Evolutionary conservation across 106 monocot species (phyloP).

Genomic region (Dendrobium chrysotoxum): DNA sequence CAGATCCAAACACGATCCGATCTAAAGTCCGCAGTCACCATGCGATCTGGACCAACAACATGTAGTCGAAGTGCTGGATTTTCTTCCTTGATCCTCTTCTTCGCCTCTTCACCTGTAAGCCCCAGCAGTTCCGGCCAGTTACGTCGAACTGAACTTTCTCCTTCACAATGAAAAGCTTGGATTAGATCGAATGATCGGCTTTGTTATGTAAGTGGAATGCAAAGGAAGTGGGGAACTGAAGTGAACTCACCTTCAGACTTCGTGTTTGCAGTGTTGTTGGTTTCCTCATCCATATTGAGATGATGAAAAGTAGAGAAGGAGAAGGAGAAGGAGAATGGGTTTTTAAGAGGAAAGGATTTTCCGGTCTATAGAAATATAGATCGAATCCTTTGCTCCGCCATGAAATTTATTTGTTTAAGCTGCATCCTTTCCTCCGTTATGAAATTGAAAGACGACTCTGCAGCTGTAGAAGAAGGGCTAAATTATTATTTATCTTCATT

Average conservation of each 20-base stretch:
- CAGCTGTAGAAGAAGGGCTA: too few relatives aligned
- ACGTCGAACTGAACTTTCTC: not conserved
- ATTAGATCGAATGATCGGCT: not conserved
- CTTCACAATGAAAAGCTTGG: not conserved
- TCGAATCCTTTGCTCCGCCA: too few relatives aligned
- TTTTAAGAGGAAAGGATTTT: not conserved
- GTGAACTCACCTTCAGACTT: not conserved
- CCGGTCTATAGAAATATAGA: too few relatives aligned
- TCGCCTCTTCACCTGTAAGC: conserved; percentile 14
- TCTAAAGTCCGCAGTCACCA: conserved; percentile 9
- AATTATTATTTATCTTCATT: too few relatives aligned
- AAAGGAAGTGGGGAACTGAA: not conserved
- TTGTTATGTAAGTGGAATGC: not conserved
- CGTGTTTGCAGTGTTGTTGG: not conserved
- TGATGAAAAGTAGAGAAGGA: not conserved
- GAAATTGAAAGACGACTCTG: too few relatives aligned
- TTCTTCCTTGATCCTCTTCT: conserved; percentile 18
- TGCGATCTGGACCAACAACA: conserved; percentile 6
- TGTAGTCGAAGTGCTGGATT: not conserved
- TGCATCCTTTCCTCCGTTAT: too few relatives aligned
- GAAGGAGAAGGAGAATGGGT: not conserved
- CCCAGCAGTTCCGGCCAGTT: conserved; percentile 25
- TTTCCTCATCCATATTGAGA: not conserved
- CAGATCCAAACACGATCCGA: conserved; percentile 15
- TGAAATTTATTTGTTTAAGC: too few relatives aligned